Base-by-base conservation (phyloP, 805 yeast species). In the Zygoascus flipseniorum region DNA sequence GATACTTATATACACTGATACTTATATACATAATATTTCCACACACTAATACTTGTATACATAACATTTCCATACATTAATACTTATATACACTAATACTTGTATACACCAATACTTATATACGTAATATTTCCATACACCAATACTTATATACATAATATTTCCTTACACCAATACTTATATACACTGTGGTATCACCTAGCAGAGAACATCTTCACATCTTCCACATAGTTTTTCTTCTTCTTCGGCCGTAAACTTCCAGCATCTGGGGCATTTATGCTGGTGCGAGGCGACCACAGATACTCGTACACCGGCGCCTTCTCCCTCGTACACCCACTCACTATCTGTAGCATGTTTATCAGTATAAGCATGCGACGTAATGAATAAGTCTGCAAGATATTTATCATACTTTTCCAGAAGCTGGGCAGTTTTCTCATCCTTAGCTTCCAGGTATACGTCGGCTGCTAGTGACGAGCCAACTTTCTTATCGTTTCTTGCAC, bases 201-300 rank as follows among this genome's bases (percentile, higher is more conserved):
- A 9, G 5, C 28, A 23, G 16, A 52, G 31, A 10, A 68, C 77
- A 5, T 69, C 69, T 2, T 70, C 73, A 70, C 98, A 92, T 59
- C 93, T 77, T 0, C 52, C 43, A 67, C 99, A 92, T 31, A 89
- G 70, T 1, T 66, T 67, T 10, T 80, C 80, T 37, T 76, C 81
- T 0, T 56, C 60, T 0, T 62, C 67, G 0, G 95, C 72, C 8
- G 78, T 79, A 64, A 70, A 82, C 62, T 87, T 87, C 99, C 99
- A 93, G 69, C 99, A 93, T 65, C 99, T 78, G 6, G 96, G 96
- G 66, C 99, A 93, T 62, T 89, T 89, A 51, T 70, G 69, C 1
- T 72, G 63, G 0, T 65, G 54, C 0, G 89, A 76, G 4, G 74
- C 72, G 8, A 73, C 68, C 2, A 85, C 76, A 2, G 65, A 57